phyloP scores from a whole-genome alignment of 1,284 basidiomycete species.

The Sporisorium scitamineum region DNA sequence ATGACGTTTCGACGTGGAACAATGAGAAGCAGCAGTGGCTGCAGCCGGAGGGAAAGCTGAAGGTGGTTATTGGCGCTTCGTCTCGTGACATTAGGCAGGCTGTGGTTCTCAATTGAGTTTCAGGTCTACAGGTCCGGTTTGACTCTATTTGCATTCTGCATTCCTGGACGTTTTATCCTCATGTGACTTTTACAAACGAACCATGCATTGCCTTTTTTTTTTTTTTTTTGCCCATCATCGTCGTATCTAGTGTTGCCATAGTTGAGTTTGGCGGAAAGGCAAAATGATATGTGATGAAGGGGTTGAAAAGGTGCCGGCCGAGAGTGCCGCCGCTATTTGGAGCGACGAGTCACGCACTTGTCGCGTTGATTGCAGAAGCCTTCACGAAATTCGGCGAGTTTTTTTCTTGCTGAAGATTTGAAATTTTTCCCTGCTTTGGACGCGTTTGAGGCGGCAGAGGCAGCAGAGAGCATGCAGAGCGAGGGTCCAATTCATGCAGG shows the following conservation, averaged over 20 bases:
- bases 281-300: too few relatives aligned
- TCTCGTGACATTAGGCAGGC: slow-evolving; percentile 55
- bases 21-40: slow-evolving; percentile 47
- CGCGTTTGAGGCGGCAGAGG: too few relatives aligned
- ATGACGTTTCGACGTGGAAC: slow-evolving; percentile 57
- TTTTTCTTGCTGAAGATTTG: background rate
- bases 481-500: slow-evolving; percentile 15
- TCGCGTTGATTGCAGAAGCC: slow-evolving; percentile 5
- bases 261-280: too few relatives aligned
- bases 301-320: background rate
- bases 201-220: too few relatives aligned
- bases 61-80: slow-evolving; percentile 53
- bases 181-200: background rate
- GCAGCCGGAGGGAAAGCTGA: slow-evolving; percentile 49
- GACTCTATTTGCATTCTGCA: background rate
- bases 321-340: background rate
- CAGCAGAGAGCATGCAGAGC: too few relatives aligned
- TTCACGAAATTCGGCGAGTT: background rate
- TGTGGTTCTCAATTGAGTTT: slow-evolving; percentile 29
- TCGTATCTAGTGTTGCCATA: too few relatives aligned
- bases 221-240: background rate
- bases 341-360: background rate
- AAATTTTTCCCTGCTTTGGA: slow-evolving; percentile 10
- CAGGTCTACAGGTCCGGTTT: background rate
- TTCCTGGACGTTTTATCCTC: background rate